Evolutionary conservation across 495 filamentous ascomycete genomes (phyloP), one percentile per base, ranked within the genome.

Genomic region (Cercophora newfieldiana): DNA sequence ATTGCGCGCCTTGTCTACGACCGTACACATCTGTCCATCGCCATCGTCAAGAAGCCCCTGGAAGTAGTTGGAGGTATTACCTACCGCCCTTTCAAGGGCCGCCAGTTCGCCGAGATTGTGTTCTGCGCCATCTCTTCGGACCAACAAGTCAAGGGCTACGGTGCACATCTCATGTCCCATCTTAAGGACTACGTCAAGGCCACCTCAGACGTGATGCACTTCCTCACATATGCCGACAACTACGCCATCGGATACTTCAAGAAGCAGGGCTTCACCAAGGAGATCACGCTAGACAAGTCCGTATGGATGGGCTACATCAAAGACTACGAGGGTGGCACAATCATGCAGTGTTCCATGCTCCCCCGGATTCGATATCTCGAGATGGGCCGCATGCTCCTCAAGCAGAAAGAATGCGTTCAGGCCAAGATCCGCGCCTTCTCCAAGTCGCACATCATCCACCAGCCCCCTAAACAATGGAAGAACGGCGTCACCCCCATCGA

Each of bases 261-360:
- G 76, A 99, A 99, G 77, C 95, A 99, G 77, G 95, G 95, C 0
- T 99, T 99, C 70, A 98, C 96, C 0, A 99, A 99, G 75, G 94
- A 99, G 68, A 98, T 99, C 69, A 97, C 93, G 0, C 86, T 99
- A 1, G 91, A 94, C 51, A 90, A 87, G 72, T 86, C 89, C 7
- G 88, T 91, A 19, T 99, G 95, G 95, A 99, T 98, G 96, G 95
- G 95, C 29, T 99, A 97, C 74, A 99, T 99, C 77, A 99, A 99
- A 78, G 95, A 99, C 77, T 99, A 99, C 77, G 95, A 99, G 79
- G 95, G 95, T 29, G 95, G 95, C 50, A 99, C 95, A 0, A 97
- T 99, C 68, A 99, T 99, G 95, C 95, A 99, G 78, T 99, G 95
- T 76, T 90, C 90, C 54, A 98, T 99, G 95, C 85, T 99, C 28